Evolutionary conservation across 1,284 basidiomycete species (phyloP).

Genomic region (Ustilago nuda): DNA sequence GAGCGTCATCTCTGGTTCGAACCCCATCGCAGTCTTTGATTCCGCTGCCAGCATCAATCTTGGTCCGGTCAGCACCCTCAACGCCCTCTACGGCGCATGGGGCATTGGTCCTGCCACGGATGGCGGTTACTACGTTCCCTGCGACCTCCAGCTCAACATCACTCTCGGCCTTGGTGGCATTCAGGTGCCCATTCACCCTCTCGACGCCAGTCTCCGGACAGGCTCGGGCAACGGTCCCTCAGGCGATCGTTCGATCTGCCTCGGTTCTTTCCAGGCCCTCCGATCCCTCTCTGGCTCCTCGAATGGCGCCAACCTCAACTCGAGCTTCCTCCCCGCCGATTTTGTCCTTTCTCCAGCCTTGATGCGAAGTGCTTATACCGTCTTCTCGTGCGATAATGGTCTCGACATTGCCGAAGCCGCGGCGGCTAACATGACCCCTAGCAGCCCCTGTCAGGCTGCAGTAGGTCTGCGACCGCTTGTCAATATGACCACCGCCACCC

Average conservation of each 20-base stretch:
- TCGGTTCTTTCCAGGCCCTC: conserved; percentile 63
- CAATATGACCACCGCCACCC: conserved; percentile 48
- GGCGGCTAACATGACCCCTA: conserved; percentile 27
- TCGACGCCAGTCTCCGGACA: conserved; percentile 51
- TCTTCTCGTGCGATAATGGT: conserved; percentile 56
- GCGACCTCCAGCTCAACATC: conserved; percentile 57
- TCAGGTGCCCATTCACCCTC: conserved; percentile 58
- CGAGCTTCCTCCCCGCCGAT: conserved; percentile 54
- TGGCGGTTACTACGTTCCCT: conserved; percentile 62
- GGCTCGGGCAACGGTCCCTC: conserved; percentile 38
- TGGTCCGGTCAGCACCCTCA: conserved; percentile 49
- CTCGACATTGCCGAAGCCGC: conserved; percentile 24
- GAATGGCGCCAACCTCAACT: conserved; percentile 32
- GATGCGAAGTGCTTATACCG: conserved; percentile 61
- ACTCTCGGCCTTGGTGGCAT: conserved; percentile 50
- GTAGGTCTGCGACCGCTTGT: conserved; percentile 56
- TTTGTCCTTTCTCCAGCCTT: conserved; percentile 60
- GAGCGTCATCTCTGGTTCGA: conserved; percentile 34
- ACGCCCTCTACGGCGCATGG: conserved; percentile 62
- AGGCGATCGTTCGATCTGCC: conserved; percentile 37
- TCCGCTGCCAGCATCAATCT: conserved; percentile 58
- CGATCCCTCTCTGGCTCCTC: conserved; percentile 40
- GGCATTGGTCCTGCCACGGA: conserved; percentile 57
- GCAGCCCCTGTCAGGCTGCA: conserved; percentile 47
- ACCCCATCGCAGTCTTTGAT: conserved; percentile 55